Base-by-base conservation (phyloP, 192 early-diverging fungal genomes). In the Linnemannia exigua region DNA sequence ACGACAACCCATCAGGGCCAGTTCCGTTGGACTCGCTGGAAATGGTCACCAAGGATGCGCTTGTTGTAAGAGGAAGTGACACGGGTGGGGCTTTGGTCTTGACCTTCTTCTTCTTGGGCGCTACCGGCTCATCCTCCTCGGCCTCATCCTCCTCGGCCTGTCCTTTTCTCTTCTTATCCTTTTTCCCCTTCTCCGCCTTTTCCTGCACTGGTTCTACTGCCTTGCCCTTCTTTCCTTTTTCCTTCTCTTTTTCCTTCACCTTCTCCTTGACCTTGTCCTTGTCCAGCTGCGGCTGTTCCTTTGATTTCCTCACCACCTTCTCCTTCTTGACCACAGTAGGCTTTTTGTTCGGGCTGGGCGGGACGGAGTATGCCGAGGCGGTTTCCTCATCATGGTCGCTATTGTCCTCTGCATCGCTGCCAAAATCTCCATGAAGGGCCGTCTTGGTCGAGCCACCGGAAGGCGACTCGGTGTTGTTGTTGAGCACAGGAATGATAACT, bases 331-430 rank as follows among this genome's bases (percentile, higher is more conserved):
- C 36, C 67, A 68, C 50, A 70, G 58, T 25, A 31, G 58, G 58
- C 11, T 80, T 75, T 50, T 86, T 70, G 47, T 37, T 48, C 31
- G 79, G 74, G 63, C 74, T 80, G 3, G 82, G 54, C 7, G 73
- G 51, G 0, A 44, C 25, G 20, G 71, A 68, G 17, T 16, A 33
- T 8, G 41, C 17, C 6, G 67, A 54, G 17, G 46, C 38, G 28
- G 35, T 20, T 16, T 71, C 38, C 28, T 41, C 38, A 20, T 70
- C 72, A 5, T 28, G 79, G 28, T 74, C 79, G 16, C 63, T 80
- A 11, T 31, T 61, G 8, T 80, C 83, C 6, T 50, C 78, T 22
- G 76, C 78, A 41, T 75, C 74, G 22, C 68, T 61, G 8, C 73
- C 71, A 3, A 54, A 63, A 37, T 74, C 71, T 5, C 48, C 22